Percentiles rank a stretch among this genome's conserved stretches.
These are phyloP conservation scores for Colletotrichum lindemuthianum DNA, from an alignment of 2,329 filamentous ascomycete species.

Conservation along the genomic window DNA sequence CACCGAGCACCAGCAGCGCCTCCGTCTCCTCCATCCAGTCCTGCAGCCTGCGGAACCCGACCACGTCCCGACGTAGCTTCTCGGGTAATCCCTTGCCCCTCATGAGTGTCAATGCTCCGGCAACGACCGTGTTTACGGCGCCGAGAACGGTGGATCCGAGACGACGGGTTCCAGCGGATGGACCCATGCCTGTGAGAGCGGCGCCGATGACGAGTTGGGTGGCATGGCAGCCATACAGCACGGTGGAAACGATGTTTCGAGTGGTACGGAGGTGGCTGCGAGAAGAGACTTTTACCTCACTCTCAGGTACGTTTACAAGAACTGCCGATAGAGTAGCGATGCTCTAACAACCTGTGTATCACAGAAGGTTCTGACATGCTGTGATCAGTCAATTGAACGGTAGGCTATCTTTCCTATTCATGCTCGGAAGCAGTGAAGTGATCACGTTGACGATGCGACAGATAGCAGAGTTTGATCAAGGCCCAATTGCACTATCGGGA, in stretches of 20 bases:
- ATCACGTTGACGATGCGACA: constrained; percentile 11
- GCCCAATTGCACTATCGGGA: constrained; percentile 13
- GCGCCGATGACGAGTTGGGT: constrained; percentile 59
- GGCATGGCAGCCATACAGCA: constrained; percentile 56
- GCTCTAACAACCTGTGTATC: neutral
- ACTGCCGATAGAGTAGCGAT: neutral
- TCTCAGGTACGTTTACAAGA: too few species aligned
- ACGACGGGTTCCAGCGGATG: constrained; percentile 58
- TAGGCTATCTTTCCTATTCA: neutral
- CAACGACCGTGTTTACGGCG: constrained; percentile 70
- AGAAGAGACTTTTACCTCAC: constrained; percentile 42
- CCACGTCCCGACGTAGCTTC: constrained; percentile 56
- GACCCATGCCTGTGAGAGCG: constrained; percentile 56
- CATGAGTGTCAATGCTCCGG: constrained; percentile 67
- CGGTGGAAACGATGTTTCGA: constrained; percentile 45
- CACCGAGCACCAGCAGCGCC: constrained; percentile 52
- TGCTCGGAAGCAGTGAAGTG: neutral
- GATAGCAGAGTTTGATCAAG: neutral
- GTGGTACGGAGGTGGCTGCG: constrained; percentile 46
- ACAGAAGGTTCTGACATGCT: neutral
- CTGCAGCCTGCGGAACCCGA: constrained; percentile 57
- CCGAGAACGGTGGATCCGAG: constrained; percentile 66
- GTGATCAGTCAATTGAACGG: neutral
- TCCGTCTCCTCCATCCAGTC: constrained; percentile 66
- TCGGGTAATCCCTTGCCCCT: constrained; percentile 62